Evolutionary conservation across 2,329 filamentous ascomycete species (phyloP).

Genomic region (Diaporthe helianthi): DNA sequence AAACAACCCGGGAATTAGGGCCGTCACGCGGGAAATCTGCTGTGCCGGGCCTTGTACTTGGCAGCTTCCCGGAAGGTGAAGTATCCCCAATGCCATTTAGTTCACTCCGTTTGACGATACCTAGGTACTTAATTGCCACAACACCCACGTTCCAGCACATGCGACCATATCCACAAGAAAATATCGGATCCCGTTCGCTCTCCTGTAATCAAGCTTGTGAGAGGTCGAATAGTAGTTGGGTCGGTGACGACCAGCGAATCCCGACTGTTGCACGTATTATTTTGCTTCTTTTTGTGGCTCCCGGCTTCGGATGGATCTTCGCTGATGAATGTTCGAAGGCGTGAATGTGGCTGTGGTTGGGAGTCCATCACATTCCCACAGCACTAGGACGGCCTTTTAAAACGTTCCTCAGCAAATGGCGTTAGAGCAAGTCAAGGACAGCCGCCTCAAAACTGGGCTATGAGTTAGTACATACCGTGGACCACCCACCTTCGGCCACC

Average conservation of each 20-base stretch:
- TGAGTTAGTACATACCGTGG: no score
- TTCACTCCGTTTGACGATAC: neutral
- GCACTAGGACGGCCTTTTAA: no score
- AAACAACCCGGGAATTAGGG: neutral
- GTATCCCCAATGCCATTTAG: no score
- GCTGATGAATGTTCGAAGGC: neutral
- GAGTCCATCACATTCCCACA: no score
- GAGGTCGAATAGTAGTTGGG: slow-evolving; percentile 17
- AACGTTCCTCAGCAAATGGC: no score
- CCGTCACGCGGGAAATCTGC: neutral
- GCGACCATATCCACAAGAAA: slow-evolving; percentile 21
- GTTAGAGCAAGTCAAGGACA: no score
- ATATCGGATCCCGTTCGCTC: slow-evolving; percentile 19
- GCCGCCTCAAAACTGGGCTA: no score
- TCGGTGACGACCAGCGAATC: slow-evolving; percentile 25
- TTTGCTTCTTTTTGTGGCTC: slow-evolving; percentile 25
- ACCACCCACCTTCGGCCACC: no score
- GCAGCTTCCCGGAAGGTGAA: neutral
- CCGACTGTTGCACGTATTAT: slow-evolving; percentile 25
- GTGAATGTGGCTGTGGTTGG: no score
- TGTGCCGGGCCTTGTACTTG: neutral
- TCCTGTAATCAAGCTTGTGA: slow-evolving; percentile 22
- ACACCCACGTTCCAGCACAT: neutral
- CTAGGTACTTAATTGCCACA: neutral
- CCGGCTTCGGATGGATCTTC: no score